These are phyloP conservation scores for Talaromyces borbonicus DNA, from an alignment of 495 filamentous ascomycete genomes.

Conservation along the genomic window DNA sequence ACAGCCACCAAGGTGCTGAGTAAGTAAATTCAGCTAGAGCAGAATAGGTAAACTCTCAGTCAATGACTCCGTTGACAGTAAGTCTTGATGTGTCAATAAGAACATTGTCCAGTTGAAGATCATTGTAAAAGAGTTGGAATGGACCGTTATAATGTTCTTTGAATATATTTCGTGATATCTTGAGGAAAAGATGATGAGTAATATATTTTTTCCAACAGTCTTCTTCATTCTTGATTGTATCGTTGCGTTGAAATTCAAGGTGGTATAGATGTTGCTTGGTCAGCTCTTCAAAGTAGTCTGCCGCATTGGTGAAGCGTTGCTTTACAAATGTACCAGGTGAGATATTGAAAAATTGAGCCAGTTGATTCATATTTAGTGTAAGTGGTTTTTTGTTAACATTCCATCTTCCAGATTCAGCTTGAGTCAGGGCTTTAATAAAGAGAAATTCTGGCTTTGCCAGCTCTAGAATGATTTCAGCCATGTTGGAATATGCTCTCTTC, in stretches of 20 bases:
- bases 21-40: slow-evolving; percentile 29
- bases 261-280: slow-evolving; percentile 35
- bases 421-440: slow-evolving; percentile 26
- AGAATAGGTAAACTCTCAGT: slow-evolving; percentile 36
- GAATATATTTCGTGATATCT: slow-evolving; percentile 19
- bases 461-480: slow-evolving; percentile 28
- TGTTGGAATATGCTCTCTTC: slow-evolving; percentile 20
- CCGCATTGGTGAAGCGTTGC: slow-evolving; percentile 17
- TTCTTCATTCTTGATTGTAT: slow-evolving; percentile 23
- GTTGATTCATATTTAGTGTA: slow-evolving; percentile 23
- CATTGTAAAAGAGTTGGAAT: slow-evolving; percentile 17
- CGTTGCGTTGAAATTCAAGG: slow-evolving; percentile 34
- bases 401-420: slow-evolving; percentile 10
- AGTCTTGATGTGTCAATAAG: slow-evolving; percentile 12
- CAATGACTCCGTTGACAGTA: slow-evolving; percentile 16
- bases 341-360: slow-evolving; percentile 17
- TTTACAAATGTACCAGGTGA: slow-evolving; percentile 11
- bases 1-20: slow-evolving; percentile 35
- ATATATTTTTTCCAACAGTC: slow-evolving; percentile 37
- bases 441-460: slow-evolving; percentile 25
- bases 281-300: slow-evolving; percentile 35
- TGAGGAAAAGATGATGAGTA: slow-evolving; percentile 31
- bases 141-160: slow-evolving; percentile 13
- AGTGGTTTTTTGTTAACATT: slow-evolving; percentile 16
- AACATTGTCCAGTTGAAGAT: slow-evolving; percentile 15